Evolutionary conservation across 257 asterid genomes (phyloP).

Genomic region (Thymus mandschuricus): DNA sequence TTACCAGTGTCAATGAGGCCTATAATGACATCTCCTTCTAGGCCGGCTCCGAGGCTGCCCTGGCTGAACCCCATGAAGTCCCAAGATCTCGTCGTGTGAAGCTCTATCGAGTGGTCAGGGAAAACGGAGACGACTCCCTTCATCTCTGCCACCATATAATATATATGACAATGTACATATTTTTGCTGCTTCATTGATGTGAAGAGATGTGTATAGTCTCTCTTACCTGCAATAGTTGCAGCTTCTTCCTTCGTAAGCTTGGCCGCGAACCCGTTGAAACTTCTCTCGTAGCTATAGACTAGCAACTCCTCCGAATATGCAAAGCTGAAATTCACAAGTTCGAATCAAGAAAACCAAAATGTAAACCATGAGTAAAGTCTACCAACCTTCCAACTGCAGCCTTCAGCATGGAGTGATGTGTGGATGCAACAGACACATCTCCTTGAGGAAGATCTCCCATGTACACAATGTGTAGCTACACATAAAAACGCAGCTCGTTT

Average conservation of each 20-base stretch:
- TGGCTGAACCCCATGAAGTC: conserved; percentile 43
- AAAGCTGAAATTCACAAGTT: conserved; percentile 33
- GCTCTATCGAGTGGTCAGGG: conserved; percentile 28
- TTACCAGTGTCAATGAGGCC: conserved; percentile 49
- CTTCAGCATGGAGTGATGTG: conserved; percentile 46
- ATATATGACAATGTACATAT: too few species aligned
- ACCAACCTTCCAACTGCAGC: conserved; percentile 48
- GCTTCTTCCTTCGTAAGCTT: conserved; percentile 55
- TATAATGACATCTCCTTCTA: conserved; percentile 44
- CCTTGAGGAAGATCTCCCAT: conserved; percentile 44
- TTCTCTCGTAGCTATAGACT: conserved; percentile 53
- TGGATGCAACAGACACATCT: conserved; percentile 35
- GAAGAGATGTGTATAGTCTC: too few species aligned
- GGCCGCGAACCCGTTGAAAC: conserved; percentile 71
- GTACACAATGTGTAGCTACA: conserved; percentile 44
- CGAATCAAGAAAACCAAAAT: too few species aligned
- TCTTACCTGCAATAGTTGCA: conserved; percentile 38
- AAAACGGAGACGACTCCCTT: conserved; percentile 46
- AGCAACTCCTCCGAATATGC: conserved; percentile 42
- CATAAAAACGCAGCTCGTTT: neutral
- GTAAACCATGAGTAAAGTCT: neutral
- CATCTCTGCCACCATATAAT: conserved; percentile 34
- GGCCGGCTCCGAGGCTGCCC: conserved; percentile 22
- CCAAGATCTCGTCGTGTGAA: conserved; percentile 57
- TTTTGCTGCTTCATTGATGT: neutral